A percentile compares a stretch with the other conserved stretches of the same genome.
These are phyloP conservation scores for Pontederia crassipes DNA, from an alignment of 176 grass and related monocot species.

Conservation along the genomic window DNA sequence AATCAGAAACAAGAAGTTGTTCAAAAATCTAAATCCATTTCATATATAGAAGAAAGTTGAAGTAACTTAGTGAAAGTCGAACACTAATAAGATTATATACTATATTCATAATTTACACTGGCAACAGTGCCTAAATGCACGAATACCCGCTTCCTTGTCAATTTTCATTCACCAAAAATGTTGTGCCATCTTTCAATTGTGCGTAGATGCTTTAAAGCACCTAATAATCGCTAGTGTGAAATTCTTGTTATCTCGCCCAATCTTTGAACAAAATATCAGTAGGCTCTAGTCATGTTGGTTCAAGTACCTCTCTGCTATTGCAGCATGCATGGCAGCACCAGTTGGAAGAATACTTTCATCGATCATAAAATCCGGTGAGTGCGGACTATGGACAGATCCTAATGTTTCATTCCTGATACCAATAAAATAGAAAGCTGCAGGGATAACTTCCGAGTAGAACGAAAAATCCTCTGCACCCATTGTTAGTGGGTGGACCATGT, in stretches of 20 bases:
- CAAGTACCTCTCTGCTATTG: constrained; percentile 89
- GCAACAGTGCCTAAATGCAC: too few species aligned
- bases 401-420: constrained; percentile 80
- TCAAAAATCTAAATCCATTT: too few species aligned
- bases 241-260: not conserved
- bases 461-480: constrained; percentile 99
- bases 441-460: constrained; percentile 79
- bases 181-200: too few species aligned
- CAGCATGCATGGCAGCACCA: constrained; percentile 78
- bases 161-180: too few species aligned
- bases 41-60: too few species aligned
- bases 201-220: too few species aligned
- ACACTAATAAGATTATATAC: too few species aligned
- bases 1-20: too few species aligned
- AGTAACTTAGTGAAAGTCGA: too few species aligned
- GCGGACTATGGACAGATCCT: constrained; percentile 47
- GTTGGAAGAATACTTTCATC: constrained; percentile 83
- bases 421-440: constrained; percentile 79
- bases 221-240: too few species aligned
- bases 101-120: too few species aligned
- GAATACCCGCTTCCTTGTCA: too few species aligned
- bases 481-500: constrained; percentile 58
- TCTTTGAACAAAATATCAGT: not conserved
- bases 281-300: constrained; percentile 14
- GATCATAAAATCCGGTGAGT: constrained; percentile 84